Conservation (phyloP, 192 early-diverging fungal genomes). For the Linnemannia zychae region DNA sequence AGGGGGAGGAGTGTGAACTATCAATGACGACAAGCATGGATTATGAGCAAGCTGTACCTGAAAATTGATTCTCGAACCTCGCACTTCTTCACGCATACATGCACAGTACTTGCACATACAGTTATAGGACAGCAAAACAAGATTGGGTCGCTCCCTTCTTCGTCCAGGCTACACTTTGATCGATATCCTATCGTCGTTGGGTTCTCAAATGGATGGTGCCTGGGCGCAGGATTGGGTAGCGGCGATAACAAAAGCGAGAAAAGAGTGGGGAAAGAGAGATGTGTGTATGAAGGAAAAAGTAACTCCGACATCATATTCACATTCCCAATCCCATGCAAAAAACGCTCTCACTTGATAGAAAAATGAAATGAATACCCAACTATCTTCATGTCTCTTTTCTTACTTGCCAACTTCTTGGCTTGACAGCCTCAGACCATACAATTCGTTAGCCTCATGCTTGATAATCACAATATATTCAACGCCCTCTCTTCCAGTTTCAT, state of each 20-base stretch:
- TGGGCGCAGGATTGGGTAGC: constrained; percentile 3
- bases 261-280: background rate
- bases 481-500: too few relatives aligned
- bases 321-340: background rate
- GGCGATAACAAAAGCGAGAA: background rate
- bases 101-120: too few relatives aligned
- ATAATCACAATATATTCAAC: background rate
- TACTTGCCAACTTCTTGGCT: background rate
- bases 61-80: too few relatives aligned
- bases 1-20: too few relatives aligned
- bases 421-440: background rate
- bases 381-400: background rate
- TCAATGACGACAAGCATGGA: too few relatives aligned
- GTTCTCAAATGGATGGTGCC: background rate
- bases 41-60: too few relatives aligned
- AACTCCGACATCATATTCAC: background rate
- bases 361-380: background rate
- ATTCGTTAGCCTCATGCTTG: background rate
- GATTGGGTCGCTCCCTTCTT: too few relatives aligned
- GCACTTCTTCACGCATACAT: too few relatives aligned
- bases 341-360: background rate
- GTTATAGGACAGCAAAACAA: too few relatives aligned
- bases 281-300: background rate
- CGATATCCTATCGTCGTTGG: too few relatives aligned
- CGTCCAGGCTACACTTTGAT: too few relatives aligned